These are phyloP conservation scores for Cylindrodendrum hubeiense DNA, from an alignment of 2,329 filamentous ascomycete species.

Conservation along the genomic window DNA sequence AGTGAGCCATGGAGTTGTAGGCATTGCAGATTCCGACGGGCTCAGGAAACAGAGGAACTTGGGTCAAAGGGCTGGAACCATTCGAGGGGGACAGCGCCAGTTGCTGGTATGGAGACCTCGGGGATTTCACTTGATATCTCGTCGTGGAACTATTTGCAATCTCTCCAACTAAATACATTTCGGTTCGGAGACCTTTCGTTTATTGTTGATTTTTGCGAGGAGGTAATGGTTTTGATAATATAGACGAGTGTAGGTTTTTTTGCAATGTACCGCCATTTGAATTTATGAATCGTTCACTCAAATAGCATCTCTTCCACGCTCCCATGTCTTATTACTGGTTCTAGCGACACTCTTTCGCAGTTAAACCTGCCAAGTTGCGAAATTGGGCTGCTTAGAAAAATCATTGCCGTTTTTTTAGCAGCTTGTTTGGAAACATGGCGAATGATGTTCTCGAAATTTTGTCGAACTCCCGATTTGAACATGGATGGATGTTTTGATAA, in stretches of 20 bases:
- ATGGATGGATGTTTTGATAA: not conserved
- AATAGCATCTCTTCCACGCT: not conserved
- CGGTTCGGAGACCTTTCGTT: not conserved
- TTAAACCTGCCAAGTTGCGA: not conserved
- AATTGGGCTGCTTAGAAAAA: not conserved
- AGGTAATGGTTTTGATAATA: conserved; percentile 1
- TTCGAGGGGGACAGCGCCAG: not conserved
- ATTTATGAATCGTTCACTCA: not conserved
- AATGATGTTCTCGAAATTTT: not conserved
- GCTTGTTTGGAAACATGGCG: too few species aligned
- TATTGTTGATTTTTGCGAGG: conserved; percentile 8
- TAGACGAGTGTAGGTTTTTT: not conserved
- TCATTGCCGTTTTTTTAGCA: too few species aligned
- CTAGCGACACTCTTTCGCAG: not conserved
- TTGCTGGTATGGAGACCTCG: conserved; percentile 10
- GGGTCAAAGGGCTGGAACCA: not conserved
- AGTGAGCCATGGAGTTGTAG: not conserved
- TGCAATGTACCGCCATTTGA: too few species aligned
- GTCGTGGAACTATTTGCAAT: not conserved
- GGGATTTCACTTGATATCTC: not conserved
- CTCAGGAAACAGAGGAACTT: not conserved
- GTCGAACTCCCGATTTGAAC: not conserved
- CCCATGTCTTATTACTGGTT: too few species aligned
- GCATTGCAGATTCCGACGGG: not conserved
- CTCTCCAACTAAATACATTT: not conserved